A percentile compares a stretch with the other conserved stretches of the same genome.
Conservation (phyloP, 768 basidiomycete species). For the Phallus indusiatus region DNA sequence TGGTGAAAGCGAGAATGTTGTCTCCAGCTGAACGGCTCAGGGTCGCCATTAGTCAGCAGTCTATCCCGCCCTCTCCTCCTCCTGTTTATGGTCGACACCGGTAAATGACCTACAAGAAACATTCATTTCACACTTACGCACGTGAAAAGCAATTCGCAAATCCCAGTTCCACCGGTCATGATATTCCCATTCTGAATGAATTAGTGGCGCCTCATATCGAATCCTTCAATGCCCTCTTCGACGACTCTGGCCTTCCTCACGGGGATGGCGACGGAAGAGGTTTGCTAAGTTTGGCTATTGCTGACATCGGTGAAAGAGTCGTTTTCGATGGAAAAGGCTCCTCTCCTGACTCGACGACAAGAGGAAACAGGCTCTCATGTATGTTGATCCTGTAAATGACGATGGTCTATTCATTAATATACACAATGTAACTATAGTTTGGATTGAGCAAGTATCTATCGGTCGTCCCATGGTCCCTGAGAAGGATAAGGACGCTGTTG, state of each 20-base stretch:
- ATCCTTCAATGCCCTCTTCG: constrained; percentile 94
- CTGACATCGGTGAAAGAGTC: constrained; percentile 86
- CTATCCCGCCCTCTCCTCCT: too few relatives aligned
- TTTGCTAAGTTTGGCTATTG: constrained; percentile 63
- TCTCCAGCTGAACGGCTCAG: too few relatives aligned
- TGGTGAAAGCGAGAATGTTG: too few relatives aligned
- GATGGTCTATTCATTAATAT: constrained; percentile 9
- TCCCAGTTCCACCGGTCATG: constrained; percentile 59
- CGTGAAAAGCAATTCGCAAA: constrained; percentile 72
- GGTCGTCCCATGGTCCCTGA: constrained; percentile 82
- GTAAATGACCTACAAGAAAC: background rate
- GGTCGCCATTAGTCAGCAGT: constrained; percentile 5
- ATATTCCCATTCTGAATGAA: constrained; percentile 78
- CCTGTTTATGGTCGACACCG: too few relatives aligned
- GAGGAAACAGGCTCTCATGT: constrained; percentile 85
- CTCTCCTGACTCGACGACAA: constrained; percentile 42
- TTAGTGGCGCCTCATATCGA: constrained; percentile 91
- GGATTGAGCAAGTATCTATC: constrained; percentile 81
- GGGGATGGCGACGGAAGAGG: constrained; percentile 75
- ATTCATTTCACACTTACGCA: constrained; percentile 63
- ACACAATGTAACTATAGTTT: constrained; percentile 45
- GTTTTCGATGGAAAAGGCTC: constrained; percentile 74
- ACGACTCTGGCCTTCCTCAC: constrained; percentile 72
- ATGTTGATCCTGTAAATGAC: background rate
- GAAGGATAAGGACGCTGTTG: constrained; percentile 61